These are phyloP conservation scores for Mucor plumbeus DNA, from an alignment of 371 early-diverging fungal species.

Conservation along the genomic window DNA sequence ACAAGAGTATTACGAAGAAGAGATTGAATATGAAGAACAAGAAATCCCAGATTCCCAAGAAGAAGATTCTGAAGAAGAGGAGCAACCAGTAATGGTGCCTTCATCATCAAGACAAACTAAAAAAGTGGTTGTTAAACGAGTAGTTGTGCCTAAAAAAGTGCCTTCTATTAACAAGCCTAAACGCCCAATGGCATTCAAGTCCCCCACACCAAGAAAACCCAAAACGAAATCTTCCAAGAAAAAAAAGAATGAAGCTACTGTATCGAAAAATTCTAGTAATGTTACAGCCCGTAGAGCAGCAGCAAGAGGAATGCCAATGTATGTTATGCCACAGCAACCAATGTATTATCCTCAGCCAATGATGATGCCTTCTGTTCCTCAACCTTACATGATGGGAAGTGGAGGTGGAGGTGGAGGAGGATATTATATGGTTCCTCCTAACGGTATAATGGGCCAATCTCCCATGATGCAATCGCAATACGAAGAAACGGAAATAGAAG, in stretches of 20 bases:
- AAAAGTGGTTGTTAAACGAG: constrained; percentile 6
- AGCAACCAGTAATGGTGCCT: background rate
- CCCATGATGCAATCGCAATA: background rate
- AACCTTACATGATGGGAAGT: constrained; percentile 1
- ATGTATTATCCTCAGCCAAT: constrained; percentile 20
- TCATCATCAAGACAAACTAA: constrained; percentile 2
- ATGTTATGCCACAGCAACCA: constrained; percentile 21
- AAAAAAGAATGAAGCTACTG: background rate
- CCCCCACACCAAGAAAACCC: constrained; percentile 12
- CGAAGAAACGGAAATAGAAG: background rate
- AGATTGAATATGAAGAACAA: background rate
- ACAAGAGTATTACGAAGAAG: constrained; percentile 2
- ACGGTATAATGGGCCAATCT: background rate
- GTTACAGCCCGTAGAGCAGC: background rate
- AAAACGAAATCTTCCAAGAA: constrained; percentile 10
- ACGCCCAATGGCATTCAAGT: constrained; percentile 31
- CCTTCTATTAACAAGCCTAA: constrained; percentile 21
- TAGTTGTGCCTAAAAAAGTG: constrained; percentile 8
- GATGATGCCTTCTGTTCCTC: constrained; percentile 3
- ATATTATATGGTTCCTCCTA: constrained; percentile 8
- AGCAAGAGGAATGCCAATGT: background rate
- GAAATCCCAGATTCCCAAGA: background rate
- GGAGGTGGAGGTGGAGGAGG: background rate
- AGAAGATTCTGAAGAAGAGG: background rate
- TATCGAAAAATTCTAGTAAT: background rate